phyloP scores from a whole-genome alignment of 73 alveolate genomes.

The Paramecium sexaurelia region DNA sequence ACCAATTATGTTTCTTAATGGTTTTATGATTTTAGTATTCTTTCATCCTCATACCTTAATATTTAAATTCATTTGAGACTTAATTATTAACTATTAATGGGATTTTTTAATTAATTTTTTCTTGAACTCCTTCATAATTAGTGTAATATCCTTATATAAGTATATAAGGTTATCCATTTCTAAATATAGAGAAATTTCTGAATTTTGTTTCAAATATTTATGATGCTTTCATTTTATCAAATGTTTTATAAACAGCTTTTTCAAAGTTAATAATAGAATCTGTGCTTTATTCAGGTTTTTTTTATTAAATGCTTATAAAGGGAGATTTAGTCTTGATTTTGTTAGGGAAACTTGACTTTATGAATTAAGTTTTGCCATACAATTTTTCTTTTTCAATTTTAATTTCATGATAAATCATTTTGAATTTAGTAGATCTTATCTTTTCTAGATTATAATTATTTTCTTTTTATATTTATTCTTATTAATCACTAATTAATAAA shows the following conservation, averaged over 20 bases:
- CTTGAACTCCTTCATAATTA: not conserved
- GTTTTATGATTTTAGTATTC: not conserved
- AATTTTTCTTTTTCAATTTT: not conserved
- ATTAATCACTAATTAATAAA: not conserved
- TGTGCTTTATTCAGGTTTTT: not conserved
- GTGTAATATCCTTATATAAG: not conserved
- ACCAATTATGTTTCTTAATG: conserved; percentile 13
- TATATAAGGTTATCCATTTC: not conserved
- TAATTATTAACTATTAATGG: not conserved
- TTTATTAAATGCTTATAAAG: not conserved
- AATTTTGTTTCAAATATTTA: not conserved
- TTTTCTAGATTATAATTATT: not conserved
- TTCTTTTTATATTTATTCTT: not conserved
- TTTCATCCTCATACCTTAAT: not conserved
- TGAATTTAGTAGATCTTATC: not conserved
- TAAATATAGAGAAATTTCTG: not conserved
- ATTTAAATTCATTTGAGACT: not conserved
- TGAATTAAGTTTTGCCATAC: not conserved
- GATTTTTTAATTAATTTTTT: conserved; percentile 1
- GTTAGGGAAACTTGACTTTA: not conserved
- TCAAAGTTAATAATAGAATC: not conserved
- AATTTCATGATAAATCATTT: not conserved
- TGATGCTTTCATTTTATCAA: not conserved
- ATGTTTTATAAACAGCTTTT: not conserved
- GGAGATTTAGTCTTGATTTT: not conserved